Percentiles rank a stretch among this genome's conserved stretches.
phyloP scores from a whole-genome alignment of 2,329 filamentous ascomycete species.

The Boeremia lycopersici region DNA sequence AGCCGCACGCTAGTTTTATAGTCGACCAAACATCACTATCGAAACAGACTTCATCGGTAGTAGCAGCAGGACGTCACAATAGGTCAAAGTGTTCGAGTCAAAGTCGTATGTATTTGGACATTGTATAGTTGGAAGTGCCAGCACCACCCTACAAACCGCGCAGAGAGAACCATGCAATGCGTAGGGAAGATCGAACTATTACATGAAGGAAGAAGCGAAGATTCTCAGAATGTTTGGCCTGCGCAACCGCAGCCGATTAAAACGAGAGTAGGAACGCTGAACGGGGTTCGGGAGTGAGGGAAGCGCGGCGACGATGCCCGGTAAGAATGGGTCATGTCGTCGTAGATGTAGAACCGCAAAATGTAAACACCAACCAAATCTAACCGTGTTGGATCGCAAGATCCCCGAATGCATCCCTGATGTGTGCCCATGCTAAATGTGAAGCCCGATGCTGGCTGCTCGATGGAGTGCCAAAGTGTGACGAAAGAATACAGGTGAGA shows the following conservation, averaged over 20 bases:
- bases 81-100: neutral
- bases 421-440: conserved; percentile 31
- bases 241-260: conserved; percentile 38
- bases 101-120: conserved; percentile 11
- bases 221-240: conserved; percentile 41
- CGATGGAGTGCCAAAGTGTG: conserved; percentile 29
- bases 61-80: neutral
- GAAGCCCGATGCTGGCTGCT: conserved; percentile 20
- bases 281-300: conserved; percentile 18
- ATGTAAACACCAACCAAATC: conserved; percentile 38
- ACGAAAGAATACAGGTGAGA: conserved; percentile 36
- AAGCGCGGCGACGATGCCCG: conserved; percentile 40
- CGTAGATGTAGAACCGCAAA: conserved; percentile 31
- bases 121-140: conserved; percentile 39
- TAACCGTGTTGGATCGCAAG: conserved; percentile 30
- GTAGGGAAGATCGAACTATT: conserved; percentile 28
- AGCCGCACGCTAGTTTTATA: conserved; percentile 12
- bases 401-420: conserved; percentile 24
- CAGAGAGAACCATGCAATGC: conserved; percentile 29
- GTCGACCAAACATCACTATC: conserved; percentile 8
- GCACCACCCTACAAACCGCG: conserved; percentile 39
- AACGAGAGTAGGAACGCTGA: conserved; percentile 49
- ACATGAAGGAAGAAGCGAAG: conserved; percentile 37
- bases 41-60: neutral
- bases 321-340: conserved; percentile 38